Conservation (phyloP, 139 green algal genomes). For the Chlorella vulgaris region DNA sequence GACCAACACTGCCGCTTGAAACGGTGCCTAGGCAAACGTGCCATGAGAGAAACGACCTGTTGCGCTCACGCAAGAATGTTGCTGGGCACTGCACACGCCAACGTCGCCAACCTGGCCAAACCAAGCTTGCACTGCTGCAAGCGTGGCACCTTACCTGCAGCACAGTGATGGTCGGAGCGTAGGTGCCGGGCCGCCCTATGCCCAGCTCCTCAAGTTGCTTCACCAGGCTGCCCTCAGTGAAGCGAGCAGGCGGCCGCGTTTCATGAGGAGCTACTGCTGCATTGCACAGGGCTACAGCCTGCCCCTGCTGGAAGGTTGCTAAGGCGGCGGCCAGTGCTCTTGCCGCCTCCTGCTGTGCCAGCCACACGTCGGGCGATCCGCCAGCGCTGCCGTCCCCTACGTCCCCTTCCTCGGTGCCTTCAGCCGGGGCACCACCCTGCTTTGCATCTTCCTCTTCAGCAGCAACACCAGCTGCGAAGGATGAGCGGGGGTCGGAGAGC, state of each 20-base stretch:
- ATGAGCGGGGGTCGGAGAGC: not conserved
- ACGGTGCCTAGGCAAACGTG: no score
- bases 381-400: not conserved
- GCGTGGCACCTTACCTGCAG: slow-evolving; percentile 57
- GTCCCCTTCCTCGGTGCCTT: not conserved
- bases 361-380: no score
- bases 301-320: slow-evolving; percentile 2
- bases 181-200: slow-evolving; percentile 94
- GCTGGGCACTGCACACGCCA: no score
- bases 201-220: slow-evolving; percentile 86
- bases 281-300: slow-evolving; percentile 16
- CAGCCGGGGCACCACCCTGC: slow-evolving; percentile 7
- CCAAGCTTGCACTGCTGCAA: not conserved
- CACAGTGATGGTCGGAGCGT: slow-evolving; percentile 81
- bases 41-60: not conserved
- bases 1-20: no score
- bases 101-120: not conserved
- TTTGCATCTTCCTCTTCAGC: not conserved
- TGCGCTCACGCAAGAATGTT: no score
- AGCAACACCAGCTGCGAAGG: not conserved
- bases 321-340: slow-evolving; percentile 16
- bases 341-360: slow-evolving; percentile 2
- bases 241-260: slow-evolving; percentile 80
- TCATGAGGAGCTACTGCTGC: slow-evolving; percentile 53
- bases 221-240: slow-evolving; percentile 81